A percentile compares a stretch with the other conserved stretches of the same genome.
These are phyloP conservation scores for Coemansia asiatica DNA, from an alignment of 192 early-diverging fungal species.

Conservation along the genomic window DNA sequence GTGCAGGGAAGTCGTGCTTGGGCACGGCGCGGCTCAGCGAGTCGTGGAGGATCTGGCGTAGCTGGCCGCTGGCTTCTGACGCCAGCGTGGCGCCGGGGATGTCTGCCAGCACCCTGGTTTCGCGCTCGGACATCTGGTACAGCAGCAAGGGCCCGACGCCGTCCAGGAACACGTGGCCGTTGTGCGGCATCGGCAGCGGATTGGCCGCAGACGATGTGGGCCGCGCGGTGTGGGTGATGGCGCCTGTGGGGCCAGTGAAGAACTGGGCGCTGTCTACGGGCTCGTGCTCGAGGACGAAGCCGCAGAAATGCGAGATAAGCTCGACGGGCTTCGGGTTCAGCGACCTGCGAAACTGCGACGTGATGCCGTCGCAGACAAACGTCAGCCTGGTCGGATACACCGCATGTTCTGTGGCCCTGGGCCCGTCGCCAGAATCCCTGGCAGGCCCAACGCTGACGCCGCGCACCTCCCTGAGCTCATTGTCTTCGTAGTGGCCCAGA, in stretches of 20 bases:
- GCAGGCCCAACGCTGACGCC: conserved; percentile 27
- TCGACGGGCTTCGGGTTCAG: conserved; percentile 22
- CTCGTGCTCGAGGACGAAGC: conserved; percentile 46
- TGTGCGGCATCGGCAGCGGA: conserved; percentile 75
- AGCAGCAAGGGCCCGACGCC: conserved; percentile 83
- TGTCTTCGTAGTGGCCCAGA: conserved; percentile 25
- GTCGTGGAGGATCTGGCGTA: conserved; percentile 32
- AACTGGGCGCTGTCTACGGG: conserved; percentile 68
- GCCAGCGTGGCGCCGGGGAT: conserved; percentile 82
- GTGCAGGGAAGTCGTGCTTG: conserved; percentile 67
- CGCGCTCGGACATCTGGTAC: conserved; percentile 85
- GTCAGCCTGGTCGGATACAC: conserved; percentile 57
- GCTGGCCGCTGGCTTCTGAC: conserved; percentile 58
- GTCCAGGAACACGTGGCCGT: conserved; percentile 91
- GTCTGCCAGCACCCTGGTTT: conserved; percentile 89
- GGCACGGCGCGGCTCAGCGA: conserved; percentile 67
- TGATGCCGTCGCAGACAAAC: conserved; percentile 90
- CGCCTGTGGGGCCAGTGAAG: conserved; percentile 73
- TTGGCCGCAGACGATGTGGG: conserved; percentile 9
- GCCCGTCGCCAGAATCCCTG: conserved; percentile 36
- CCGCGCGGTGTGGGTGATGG: conserved; percentile 3
- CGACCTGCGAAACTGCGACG: conserved; percentile 86
- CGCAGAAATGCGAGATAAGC: conserved; percentile 50
- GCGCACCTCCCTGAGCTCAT: conserved; percentile 8
- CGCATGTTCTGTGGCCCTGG: conserved; percentile 18